phyloP scores from a whole-genome alignment of 2,329 filamentous ascomycete species.

The Trichophyton schoenleinii region DNA sequence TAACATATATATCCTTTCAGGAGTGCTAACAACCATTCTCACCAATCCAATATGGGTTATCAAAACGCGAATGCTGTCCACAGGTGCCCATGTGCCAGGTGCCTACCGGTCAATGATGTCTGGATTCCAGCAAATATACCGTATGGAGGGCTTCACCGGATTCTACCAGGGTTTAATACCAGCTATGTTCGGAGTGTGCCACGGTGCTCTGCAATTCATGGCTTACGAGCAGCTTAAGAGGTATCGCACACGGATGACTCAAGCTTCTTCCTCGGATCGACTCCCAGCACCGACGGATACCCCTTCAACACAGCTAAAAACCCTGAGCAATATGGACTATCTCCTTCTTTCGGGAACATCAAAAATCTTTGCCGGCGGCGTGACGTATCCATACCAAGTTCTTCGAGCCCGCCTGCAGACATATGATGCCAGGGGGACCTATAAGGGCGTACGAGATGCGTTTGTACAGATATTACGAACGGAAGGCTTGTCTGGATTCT shows the following conservation, averaged over 20 bases:
- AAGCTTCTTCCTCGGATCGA: background rate
- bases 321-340: slow-evolving; percentile 59
- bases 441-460: slow-evolving; percentile 61
- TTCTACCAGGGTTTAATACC: slow-evolving; percentile 83
- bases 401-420: slow-evolving; percentile 79
- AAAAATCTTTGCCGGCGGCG: slow-evolving; percentile 78
- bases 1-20: slow-evolving; percentile 29
- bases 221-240: slow-evolving; percentile 70
- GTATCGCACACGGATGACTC: slow-evolving; percentile 38
- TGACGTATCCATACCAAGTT: slow-evolving; percentile 92
- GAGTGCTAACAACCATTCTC: slow-evolving; percentile 62
- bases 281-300: background rate
- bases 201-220: slow-evolving; percentile 91
- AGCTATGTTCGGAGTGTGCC: slow-evolving; percentile 71
- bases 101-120: slow-evolving; percentile 69
- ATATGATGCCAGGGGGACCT: slow-evolving; percentile 64
- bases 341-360: slow-evolving; percentile 66
- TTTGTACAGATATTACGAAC: slow-evolving; percentile 60
- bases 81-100: slow-evolving; percentile 57
- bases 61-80: slow-evolving; percentile 92
- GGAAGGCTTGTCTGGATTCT: slow-evolving; percentile 75
- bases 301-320: background rate
- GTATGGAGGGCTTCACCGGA: slow-evolving; percentile 59
- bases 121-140: slow-evolving; percentile 55
- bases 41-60: slow-evolving; percentile 98